phyloP scores from a whole-genome alignment of 257 asterid genomes.

The Primulina tabacum region DNA sequence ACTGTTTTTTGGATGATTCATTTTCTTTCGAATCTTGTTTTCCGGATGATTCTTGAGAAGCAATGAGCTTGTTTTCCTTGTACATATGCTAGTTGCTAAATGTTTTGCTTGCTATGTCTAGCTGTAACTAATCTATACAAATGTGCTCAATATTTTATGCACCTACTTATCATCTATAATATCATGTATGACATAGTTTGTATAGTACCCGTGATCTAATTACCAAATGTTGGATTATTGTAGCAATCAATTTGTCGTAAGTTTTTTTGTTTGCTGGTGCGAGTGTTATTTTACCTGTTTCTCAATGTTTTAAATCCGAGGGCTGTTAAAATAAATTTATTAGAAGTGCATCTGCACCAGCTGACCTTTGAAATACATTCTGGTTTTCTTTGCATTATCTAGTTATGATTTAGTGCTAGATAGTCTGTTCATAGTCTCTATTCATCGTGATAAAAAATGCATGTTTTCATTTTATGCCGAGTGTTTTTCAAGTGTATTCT shows the following conservation, averaged over 20 bases:
- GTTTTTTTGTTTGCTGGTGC: neutral
- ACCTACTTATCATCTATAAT: neutral
- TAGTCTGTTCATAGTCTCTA: neutral
- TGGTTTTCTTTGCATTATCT: neutral
- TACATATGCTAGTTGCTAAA: neutral
- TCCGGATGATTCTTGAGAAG: neutral
- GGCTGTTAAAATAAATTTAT: neutral
- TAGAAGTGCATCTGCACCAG: neutral
- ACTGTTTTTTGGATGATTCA: constrained; percentile 2
- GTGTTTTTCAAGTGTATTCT: neutral
- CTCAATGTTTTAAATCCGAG: neutral
- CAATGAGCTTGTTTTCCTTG: neutral
- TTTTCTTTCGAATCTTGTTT: neutral
- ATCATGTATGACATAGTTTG: neutral
- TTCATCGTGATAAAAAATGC: neutral
- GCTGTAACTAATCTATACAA: constrained; percentile 14
- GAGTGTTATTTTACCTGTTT: neutral
- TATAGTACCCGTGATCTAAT: neutral
- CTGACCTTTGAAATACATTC: neutral
- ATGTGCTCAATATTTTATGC: neutral
- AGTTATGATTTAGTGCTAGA: too few relatives aligned
- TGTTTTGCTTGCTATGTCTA: neutral
- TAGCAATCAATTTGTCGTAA: neutral
- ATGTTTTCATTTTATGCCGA: neutral
- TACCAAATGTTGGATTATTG: neutral